A percentile compares a stretch with the other conserved stretches of the same genome.
phyloP scores from a whole-genome alignment of 345 rosid species.

The Durio zibethinus region DNA sequence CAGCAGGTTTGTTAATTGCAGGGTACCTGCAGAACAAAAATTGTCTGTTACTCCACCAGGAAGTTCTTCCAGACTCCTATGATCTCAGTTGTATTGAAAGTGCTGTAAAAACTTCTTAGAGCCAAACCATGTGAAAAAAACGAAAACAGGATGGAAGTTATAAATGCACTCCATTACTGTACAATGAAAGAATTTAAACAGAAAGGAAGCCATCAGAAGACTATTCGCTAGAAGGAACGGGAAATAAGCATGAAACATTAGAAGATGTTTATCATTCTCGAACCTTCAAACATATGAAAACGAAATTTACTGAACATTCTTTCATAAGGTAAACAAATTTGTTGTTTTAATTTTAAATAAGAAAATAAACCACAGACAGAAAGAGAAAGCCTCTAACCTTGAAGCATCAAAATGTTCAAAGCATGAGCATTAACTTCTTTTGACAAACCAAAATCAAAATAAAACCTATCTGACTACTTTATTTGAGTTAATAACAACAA shows the following conservation, averaged over 20 bases:
- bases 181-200: neutral
- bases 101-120: neutral
- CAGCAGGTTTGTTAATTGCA: conserved; percentile 96
- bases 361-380: neutral
- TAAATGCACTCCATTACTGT: neutral
- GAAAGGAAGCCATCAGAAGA: neutral
- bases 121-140: neutral
- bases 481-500: neutral
- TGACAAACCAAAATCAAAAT: neutral
- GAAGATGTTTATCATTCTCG: neutral
- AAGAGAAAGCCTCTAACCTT: neutral
- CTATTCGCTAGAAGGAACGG: neutral
- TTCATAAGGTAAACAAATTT: neutral
- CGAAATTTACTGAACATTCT: neutral
- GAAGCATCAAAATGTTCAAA: neutral
- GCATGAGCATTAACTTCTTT: neutral
- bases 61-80: neutral
- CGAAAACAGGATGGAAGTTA: neutral
- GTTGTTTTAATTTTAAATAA: neutral
- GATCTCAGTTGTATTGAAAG: neutral
- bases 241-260: neutral
- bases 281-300: neutral
- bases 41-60: neutral
- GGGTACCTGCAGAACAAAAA: conserved; percentile 65
- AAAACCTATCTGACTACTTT: neutral